Percentiles rank a stretch among this genome's conserved stretches.
phyloP scores from a whole-genome alignment of 1,139 yeast species.

The Petasospora fabianii region DNA sequence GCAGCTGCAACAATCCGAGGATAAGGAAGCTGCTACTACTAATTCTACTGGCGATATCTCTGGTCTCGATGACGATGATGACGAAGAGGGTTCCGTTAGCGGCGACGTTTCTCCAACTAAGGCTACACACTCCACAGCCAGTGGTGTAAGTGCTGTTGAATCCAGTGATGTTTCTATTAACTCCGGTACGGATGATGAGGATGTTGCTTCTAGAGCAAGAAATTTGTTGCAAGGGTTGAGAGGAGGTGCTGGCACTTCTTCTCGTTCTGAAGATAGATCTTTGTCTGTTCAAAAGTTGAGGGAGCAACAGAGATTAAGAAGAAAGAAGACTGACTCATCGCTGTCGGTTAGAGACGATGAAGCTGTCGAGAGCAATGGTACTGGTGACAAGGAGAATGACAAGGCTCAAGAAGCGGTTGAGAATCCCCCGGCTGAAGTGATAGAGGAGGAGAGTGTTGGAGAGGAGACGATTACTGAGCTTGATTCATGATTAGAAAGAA shows the following conservation, averaged over 20 bases:
- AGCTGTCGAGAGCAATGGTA: slow-evolving; percentile 1
- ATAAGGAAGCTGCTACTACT: slow-evolving; percentile 22
- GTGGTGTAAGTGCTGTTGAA: no score
- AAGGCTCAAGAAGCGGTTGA: background rate
- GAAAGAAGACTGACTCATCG: slow-evolving; percentile 18
- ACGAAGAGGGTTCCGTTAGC: slow-evolving; percentile 1
- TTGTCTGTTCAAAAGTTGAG: slow-evolving; percentile 28
- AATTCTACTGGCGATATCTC: no score
- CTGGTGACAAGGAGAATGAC: background rate
- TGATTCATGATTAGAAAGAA: slow-evolving; percentile 1
- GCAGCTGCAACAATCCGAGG: slow-evolving; percentile 34
- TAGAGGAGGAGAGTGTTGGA: slow-evolving; percentile 1
- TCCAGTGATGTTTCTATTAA: slow-evolving; percentile 3
- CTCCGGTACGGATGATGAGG: slow-evolving; percentile 30
- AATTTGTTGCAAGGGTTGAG: slow-evolving; percentile 55
- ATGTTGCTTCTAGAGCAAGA: slow-evolving; percentile 59
- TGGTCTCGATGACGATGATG: slow-evolving; percentile 11
- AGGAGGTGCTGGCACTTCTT: slow-evolving; percentile 28
- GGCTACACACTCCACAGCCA: slow-evolving; percentile 5
- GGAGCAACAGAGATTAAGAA: slow-evolving; percentile 27
- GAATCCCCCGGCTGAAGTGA: no score
- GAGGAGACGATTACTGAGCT: slow-evolving; percentile 2
- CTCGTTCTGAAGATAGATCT: slow-evolving; percentile 17
- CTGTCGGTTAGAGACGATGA: slow-evolving; percentile 6
- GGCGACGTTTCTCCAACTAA: slow-evolving; percentile 9